Percentiles rank a stretch among this genome's conserved stretches.
phyloP scores from a whole-genome alignment of 2,329 filamentous ascomycete species.

The Chrysosporium keratinophilum region DNA sequence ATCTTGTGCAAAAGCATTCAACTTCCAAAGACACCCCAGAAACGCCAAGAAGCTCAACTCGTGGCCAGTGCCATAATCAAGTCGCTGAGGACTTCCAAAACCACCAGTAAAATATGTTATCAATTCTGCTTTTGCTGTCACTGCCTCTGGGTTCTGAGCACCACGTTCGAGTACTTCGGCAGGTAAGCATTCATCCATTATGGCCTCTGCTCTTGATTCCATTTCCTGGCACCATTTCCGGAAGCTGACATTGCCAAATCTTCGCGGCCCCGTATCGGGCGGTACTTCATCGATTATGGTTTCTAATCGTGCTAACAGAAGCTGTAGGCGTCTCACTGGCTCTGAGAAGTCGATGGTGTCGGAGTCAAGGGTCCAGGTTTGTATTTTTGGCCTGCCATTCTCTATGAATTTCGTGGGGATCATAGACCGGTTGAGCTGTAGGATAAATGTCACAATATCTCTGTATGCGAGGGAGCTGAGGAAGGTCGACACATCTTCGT shows the following conservation, averaged over 20 bases:
- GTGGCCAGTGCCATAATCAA: slow-evolving; percentile 95
- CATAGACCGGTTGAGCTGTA: slow-evolving; percentile 82
- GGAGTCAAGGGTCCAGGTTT: slow-evolving; percentile 42
- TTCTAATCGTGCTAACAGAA: slow-evolving; percentile 55
- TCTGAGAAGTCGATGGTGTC: slow-evolving; percentile 41
- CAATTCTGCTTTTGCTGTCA: slow-evolving; percentile 56
- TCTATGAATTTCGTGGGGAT: slow-evolving; percentile 53
- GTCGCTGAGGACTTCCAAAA: slow-evolving; percentile 76
- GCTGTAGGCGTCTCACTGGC: slow-evolving; percentile 54
- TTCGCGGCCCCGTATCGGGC: slow-evolving; percentile 70
- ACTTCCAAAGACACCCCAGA: slow-evolving; percentile 79
- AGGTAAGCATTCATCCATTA: slow-evolving; percentile 51
- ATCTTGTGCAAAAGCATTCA: slow-evolving; percentile 62
- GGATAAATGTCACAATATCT: slow-evolving; percentile 75
- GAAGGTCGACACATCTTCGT: slow-evolving; percentile 69
- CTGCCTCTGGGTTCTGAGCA: slow-evolving; percentile 24
- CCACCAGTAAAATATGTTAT: slow-evolving; percentile 68
- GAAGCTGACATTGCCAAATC: slow-evolving; percentile 90
- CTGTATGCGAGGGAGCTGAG: slow-evolving; percentile 71
- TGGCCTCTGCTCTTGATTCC: slow-evolving; percentile 45
- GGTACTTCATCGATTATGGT: slow-evolving; percentile 65
- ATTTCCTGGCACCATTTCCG: slow-evolving; percentile 68
- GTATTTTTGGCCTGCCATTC: slow-evolving; percentile 22
- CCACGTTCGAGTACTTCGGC: slow-evolving; percentile 34
- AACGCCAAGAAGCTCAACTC: slow-evolving; percentile 94